These are phyloP conservation scores for Plasmodium chabaudi DNA, from an alignment of 169 alveolate genomes.

Conservation along the genomic window DNA sequence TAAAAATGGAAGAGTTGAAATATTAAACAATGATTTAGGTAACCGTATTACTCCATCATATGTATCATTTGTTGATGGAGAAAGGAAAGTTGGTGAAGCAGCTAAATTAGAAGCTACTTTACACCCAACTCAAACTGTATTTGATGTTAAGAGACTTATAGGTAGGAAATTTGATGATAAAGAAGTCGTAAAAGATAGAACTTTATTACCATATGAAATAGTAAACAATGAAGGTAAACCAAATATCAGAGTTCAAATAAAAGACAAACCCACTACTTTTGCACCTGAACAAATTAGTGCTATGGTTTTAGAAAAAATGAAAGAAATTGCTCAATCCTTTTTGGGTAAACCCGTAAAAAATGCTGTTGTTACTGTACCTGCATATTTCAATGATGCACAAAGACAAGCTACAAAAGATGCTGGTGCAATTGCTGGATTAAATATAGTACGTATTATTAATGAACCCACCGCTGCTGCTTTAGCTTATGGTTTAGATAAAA, in stretches of 20 bases:
- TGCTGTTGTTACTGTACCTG: constrained; percentile 98
- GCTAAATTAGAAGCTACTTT: constrained; percentile 98
- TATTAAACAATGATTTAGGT: constrained; percentile 94
- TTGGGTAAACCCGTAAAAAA: constrained; percentile 96
- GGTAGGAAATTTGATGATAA: constrained; percentile 97
- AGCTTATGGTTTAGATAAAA: constrained; percentile 99
- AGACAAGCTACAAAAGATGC: constrained; percentile 99
- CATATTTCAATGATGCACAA: constrained; percentile 99
- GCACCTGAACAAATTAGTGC: constrained; percentile 99
- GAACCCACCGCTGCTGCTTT: constrained; percentile 99
- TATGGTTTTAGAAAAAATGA: constrained; percentile 97
- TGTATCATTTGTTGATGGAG: constrained; percentile 98
- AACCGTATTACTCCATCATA: constrained; percentile 98
- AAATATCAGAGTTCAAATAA: constrained; percentile 93
- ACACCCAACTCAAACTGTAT: constrained; percentile 97
- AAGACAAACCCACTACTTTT: constrained; percentile 92
- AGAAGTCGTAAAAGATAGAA: constrained; percentile 96
- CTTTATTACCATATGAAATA: constrained; percentile 96
- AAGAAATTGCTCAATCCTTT: constrained; percentile 97
- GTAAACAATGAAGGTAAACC: constrained; percentile 95
- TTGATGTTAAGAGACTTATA: constrained; percentile 98
- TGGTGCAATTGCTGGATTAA: constrained; percentile 98
- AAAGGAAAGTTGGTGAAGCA: constrained; percentile 96
- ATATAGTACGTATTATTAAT: constrained; percentile 97
- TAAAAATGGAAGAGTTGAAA: constrained; percentile 98